A percentile compares a stretch with the other conserved stretches of the same genome.
phyloP scores from a whole-genome alignment of 768 basidiomycete species.

The Naganishia onofrii region DNA sequence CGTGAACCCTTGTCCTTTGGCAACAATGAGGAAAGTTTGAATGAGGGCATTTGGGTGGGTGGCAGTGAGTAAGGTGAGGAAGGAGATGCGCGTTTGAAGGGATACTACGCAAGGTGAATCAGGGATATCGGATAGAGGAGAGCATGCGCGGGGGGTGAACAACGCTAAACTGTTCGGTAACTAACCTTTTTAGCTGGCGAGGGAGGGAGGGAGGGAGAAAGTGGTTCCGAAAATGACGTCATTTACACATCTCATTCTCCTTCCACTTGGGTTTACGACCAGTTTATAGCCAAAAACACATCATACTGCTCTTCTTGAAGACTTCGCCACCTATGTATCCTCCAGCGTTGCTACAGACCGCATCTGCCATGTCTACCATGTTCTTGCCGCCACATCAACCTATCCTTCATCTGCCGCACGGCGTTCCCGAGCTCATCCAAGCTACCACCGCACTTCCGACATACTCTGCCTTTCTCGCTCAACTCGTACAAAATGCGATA shows the following conservation, averaged over 20 bases:
- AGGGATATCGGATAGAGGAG: too few relatives aligned
- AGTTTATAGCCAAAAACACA: too few relatives aligned
- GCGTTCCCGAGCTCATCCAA: constrained; percentile 9
- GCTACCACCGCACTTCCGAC: constrained; percentile 13
- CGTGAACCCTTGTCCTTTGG: constrained; percentile 22
- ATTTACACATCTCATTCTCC: too few relatives aligned
- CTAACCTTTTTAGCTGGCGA: background rate
- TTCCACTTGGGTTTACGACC: too few relatives aligned
- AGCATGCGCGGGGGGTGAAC: too few relatives aligned
- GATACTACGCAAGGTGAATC: too few relatives aligned
- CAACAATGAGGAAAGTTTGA: constrained; percentile 18
- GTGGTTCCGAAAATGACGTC: too few relatives aligned
- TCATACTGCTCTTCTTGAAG: too few relatives aligned
- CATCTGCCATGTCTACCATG: too few relatives aligned
- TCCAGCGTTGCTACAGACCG: too few relatives aligned
- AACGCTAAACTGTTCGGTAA: too few relatives aligned
- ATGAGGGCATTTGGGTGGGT: constrained; percentile 7
- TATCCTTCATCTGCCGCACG: background rate
- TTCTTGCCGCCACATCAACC: constrained; percentile 4
- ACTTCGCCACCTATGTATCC: too few relatives aligned
- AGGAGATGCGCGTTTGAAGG: background rate
- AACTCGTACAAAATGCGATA: constrained; percentile 81
- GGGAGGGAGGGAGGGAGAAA: background rate
- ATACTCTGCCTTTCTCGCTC: constrained; percentile 59
- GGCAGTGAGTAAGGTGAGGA: background rate